Conservation (phyloP, 306 rosid species). For the Prunus persica region Prunus_persica_NCBIv2 NC_034010.1:19475001-19475500, state of each 20-base stretch:
- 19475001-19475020: not conserved
- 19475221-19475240: not conserved
- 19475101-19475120: too few species aligned
- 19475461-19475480: not conserved
- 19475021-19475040: not conserved
- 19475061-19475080: too few species aligned
- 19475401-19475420: constrained; percentile 86
- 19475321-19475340: constrained; percentile 42
- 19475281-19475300: constrained; percentile 57
- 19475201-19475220: too few species aligned
- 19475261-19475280: constrained; percentile 55
- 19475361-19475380: constrained; percentile 93
- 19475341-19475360: constrained; percentile 63
- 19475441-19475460: not conserved
- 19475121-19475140: too few species aligned
- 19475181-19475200: too few species aligned
- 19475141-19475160: too few species aligned
- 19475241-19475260: constrained; percentile 48
- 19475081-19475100: too few species aligned
- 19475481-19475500: too few species aligned
- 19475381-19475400: constrained; percentile 84
- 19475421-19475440: constrained; percentile 34
- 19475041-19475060: not conserved
- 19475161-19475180: too few species aligned
- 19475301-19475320: constrained; percentile 47